Conservation (phyloP, 768 basidiomycete species). For the Boletus sp. region DNA sequence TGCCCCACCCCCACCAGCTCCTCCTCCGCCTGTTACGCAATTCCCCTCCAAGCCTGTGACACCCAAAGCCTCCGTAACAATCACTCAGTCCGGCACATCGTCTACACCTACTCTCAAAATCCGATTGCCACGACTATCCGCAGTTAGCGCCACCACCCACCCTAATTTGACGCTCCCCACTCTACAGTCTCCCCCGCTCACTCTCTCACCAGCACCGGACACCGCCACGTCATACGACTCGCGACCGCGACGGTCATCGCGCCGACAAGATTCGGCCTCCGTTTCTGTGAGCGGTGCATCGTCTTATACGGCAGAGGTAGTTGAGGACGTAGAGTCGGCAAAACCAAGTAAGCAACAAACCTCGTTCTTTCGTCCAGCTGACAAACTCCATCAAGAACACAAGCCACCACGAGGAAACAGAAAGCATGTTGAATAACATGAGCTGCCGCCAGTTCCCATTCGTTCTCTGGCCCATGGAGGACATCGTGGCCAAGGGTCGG, state of each 20-base stretch:
- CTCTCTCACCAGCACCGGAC: conserved; percentile 23
- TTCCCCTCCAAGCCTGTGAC: conserved; percentile 24
- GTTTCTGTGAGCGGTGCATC: conserved; percentile 32
- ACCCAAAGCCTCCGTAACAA: conserved; percentile 34
- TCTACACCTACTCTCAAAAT: conserved; percentile 35
- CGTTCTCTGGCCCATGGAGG: background rate
- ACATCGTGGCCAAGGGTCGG: background rate
- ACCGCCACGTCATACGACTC: conserved; percentile 19
- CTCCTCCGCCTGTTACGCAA: conserved; percentile 10
- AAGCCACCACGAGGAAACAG: conserved; percentile 23
- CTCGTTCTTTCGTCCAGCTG: background rate
- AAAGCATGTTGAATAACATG: conserved; percentile 19
- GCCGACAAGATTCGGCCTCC: conserved; percentile 29
- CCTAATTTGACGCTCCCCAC: conserved; percentile 17
- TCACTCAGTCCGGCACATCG: conserved; percentile 32
- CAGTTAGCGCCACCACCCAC: conserved; percentile 27
- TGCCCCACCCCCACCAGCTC: conserved; percentile 2
- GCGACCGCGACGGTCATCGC: conserved; percentile 27
- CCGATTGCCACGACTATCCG: conserved; percentile 30
- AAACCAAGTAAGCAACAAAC: conserved; percentile 28
- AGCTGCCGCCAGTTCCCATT: background rate
- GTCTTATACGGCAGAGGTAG: conserved; percentile 28
- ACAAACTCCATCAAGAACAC: conserved; percentile 16
- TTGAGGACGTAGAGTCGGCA: conserved; percentile 23
- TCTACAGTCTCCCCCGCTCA: conserved; percentile 20